These are phyloP conservation scores for Geotrichum cucujoidarum DNA, from an alignment of 1,139 yeast species.

Conservation along the genomic window DNA sequence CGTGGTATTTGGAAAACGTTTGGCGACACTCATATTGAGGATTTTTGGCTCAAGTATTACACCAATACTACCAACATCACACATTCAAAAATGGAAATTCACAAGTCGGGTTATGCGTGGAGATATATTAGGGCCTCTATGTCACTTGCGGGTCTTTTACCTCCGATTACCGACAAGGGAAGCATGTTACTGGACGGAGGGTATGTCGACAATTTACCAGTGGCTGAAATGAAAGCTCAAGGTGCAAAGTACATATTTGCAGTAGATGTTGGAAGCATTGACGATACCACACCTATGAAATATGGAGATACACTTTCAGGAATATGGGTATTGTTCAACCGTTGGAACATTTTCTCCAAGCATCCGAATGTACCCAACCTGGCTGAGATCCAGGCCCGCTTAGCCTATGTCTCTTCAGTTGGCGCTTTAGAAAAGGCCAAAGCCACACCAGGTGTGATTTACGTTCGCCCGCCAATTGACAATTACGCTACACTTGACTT, in stretches of 20 bases:
- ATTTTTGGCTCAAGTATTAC: constrained; percentile 86
- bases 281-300: constrained; percentile 82
- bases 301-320: constrained; percentile 95
- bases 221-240: constrained; percentile 73
- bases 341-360: constrained; percentile 86
- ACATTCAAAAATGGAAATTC: constrained; percentile 91
- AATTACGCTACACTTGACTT: constrained; percentile 87
- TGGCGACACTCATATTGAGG: constrained; percentile 90
- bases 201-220: constrained; percentile 89
- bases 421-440: constrained; percentile 88
- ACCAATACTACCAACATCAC: constrained; percentile 96
- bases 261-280: constrained; percentile 95
- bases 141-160: constrained; percentile 92
- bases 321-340: constrained; percentile 40
- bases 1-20: constrained; percentile 94
- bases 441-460: constrained; percentile 77
- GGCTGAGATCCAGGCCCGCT: constrained; percentile 89
- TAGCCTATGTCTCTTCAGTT: constrained; percentile 93
- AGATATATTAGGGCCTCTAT: constrained; percentile 91
- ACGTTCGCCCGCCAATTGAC: constrained; percentile 91
- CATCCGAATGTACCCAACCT: constrained; percentile 82
- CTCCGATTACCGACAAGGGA: constrained; percentile 78
- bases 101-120: constrained; percentile 91
- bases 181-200: constrained; percentile 95
- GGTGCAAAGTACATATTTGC: constrained; percentile 90